Conservation (phyloP, 495 filamentous ascomycete genomes). For the Glutinoglossum americanum region DNA sequence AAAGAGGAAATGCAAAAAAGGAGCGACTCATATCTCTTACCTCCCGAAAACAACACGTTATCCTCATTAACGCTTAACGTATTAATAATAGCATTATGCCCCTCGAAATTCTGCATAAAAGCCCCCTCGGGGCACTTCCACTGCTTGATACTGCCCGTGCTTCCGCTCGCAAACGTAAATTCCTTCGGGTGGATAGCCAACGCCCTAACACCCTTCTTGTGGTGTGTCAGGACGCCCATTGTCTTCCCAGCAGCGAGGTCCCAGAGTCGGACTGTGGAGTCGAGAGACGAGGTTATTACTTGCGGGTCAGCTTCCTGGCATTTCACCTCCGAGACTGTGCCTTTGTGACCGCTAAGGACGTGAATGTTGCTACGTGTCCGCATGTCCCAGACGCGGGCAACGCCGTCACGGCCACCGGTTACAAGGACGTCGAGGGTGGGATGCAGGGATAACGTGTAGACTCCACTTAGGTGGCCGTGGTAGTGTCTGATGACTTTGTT, state of each 20-base stretch:
- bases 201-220: constrained; percentile 91
- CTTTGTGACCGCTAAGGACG: constrained; percentile 74
- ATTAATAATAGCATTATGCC: constrained; percentile 92
- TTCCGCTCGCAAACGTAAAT: constrained; percentile 89
- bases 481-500: constrained; percentile 99
- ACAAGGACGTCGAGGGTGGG: constrained; percentile 87
- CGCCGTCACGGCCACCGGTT: constrained; percentile 87
- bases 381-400: constrained; percentile 96
- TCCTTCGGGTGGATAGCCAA: constrained; percentile 74
- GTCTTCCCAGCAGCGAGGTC: constrained; percentile 91
- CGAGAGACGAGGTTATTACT: constrained; percentile 75
- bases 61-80: constrained; percentile 84
- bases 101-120: constrained; percentile 99
- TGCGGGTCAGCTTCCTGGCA: constrained; percentile 96
- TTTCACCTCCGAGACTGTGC: constrained; percentile 69
- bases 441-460: constrained; percentile 79
- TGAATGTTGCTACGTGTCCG: constrained; percentile 86
- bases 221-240: constrained; percentile 89
- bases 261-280: constrained; percentile 85
- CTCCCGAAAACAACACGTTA: constrained; percentile 85
- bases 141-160: constrained; percentile 89
- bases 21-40: constrained; percentile 5
- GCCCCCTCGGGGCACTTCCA: constrained; percentile 98
- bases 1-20: not conserved
- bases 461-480: constrained; percentile 90